Evolutionary conservation across 2,329 filamentous ascomycete species (phyloP).

Genomic region (Didymella pinodella): DNA sequence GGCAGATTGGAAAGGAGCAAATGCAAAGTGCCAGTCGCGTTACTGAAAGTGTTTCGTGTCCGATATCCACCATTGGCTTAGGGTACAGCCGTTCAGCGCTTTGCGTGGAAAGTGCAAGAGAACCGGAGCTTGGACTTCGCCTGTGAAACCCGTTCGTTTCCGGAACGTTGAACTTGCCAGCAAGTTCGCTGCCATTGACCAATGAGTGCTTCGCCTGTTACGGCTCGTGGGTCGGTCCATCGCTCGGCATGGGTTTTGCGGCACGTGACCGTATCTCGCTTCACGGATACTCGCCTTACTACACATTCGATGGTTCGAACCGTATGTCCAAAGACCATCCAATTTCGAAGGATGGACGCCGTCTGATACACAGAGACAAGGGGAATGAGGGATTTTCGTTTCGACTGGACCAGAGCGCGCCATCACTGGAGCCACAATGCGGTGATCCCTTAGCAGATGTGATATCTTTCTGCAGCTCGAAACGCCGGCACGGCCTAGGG

Average conservation of each 20-base stretch:
- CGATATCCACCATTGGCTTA: slow-evolving; percentile 37
- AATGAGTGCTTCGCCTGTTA: slow-evolving; percentile 35
- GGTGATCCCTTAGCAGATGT: slow-evolving; percentile 52
- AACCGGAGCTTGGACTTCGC: slow-evolving; percentile 30
- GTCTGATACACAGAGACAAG: slow-evolving; percentile 49
- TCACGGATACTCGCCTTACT: slow-evolving; percentile 48
- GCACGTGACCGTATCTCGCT: slow-evolving; percentile 51
- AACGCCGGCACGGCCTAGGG: slow-evolving; percentile 53
- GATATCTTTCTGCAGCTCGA: slow-evolving; percentile 55
- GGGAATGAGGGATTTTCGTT: slow-evolving; percentile 52
- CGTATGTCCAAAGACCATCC: slow-evolving; percentile 40
- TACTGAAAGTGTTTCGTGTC: slow-evolving; percentile 25
- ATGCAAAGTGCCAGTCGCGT: slow-evolving; percentile 31
- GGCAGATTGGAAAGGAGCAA: slow-evolving; percentile 24
- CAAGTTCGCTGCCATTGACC: slow-evolving; percentile 34
- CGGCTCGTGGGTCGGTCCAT: slow-evolving; percentile 36
- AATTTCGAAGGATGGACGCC: slow-evolving; percentile 30
- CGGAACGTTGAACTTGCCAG: slow-evolving; percentile 35
- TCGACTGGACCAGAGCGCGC: slow-evolving; percentile 52
- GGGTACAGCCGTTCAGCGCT: slow-evolving; percentile 31
- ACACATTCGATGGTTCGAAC: slow-evolving; percentile 43
- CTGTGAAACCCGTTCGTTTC: slow-evolving; percentile 27
- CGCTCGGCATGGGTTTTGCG: slow-evolving; percentile 44
- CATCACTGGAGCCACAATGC: slow-evolving; percentile 56
- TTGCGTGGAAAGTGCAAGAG: slow-evolving; percentile 26